Evolutionary conservation across 73 alveolate species (phyloP), one percentile per base, ranked within the genome.

Genomic region (Paramecium biaurelia): DNA sequence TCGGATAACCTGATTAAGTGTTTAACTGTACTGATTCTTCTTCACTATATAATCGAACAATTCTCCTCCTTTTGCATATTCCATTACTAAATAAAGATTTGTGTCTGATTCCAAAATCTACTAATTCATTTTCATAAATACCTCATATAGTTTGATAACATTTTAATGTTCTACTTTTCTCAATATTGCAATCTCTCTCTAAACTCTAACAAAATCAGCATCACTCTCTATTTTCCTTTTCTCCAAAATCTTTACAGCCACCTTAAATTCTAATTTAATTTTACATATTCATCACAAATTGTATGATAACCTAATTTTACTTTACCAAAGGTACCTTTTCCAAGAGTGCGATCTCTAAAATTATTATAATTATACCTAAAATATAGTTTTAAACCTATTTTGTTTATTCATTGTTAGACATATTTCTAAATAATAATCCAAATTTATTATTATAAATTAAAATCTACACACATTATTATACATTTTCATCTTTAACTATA

Each of bases 51-150:
- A 96, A 86, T 96, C 98, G 85, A 96, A 93, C 57, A 96, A 89
- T 85, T 96, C 99, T 45, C 97, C 98, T 49, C 98, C 98, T 37
- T 94, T 93, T 47, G 98, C 98, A 85, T 95, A 96, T 90, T 96
- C 98, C 93, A 92, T 96, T 53, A 96, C 92, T 21, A 96, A 92
- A 87, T 94, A 96, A 21, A 96, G 70, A 84, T 93, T 92, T 58
- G 92, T 85, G 68, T 95, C 95, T 30, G 98, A 93, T 95, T 94
- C 96, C 12, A 88, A 37, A 43, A 88, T 88, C 93, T 88, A 70
- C 45, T 70, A 72, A 70, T 28, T n/a, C 9, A 12, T 21, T n/a
- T 68, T 24, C 30, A 43, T 5, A 7, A 56, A 2, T 86, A 86
- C 93, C 49, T 86, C 93, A 67, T 86, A 86, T 3, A 86, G 72